Evolutionary conservation across 2,329 filamentous ascomycete genomes (phyloP).

Genomic region (Exophiala dermatitidis): DNA sequence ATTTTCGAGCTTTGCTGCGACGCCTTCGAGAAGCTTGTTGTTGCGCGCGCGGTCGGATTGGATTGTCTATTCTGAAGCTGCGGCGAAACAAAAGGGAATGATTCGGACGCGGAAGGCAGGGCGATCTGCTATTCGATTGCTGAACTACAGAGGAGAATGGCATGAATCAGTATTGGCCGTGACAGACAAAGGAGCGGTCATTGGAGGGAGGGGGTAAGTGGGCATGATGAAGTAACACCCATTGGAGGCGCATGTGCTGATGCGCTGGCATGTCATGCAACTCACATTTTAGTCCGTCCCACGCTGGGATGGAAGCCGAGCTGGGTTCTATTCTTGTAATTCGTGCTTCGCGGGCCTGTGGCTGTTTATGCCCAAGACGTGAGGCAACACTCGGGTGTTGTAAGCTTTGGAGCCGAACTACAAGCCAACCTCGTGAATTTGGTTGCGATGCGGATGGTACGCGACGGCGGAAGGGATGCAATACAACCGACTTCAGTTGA

Average conservation of each 20-base stretch:
- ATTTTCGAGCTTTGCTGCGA: slow-evolving; percentile 1
- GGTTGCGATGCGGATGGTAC: not conserved
- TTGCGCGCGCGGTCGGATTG: slow-evolving; percentile 17
- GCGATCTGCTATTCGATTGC: slow-evolving; percentile 24
- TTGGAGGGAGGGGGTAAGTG: slow-evolving; percentile 23
- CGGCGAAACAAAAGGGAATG: slow-evolving; percentile 16
- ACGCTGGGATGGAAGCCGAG: slow-evolving; percentile 12
- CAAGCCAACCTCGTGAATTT: not conserved
- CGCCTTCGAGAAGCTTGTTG: slow-evolving; percentile 21
- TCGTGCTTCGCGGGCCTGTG: not conserved
- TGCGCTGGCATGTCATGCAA: slow-evolving; percentile 26
- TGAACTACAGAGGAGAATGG: slow-evolving; percentile 17
- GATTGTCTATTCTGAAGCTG: slow-evolving; percentile 9
- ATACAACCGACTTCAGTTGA: not conserved
- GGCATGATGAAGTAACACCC: slow-evolving; percentile 19
- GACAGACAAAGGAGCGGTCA: slow-evolving; percentile 17
- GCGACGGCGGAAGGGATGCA: not conserved
- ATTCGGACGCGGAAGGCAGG: slow-evolving; percentile 22
- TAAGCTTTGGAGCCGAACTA: slow-evolving; percentile 1
- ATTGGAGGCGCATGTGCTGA: slow-evolving; percentile 25
- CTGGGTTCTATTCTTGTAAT: slow-evolving; percentile 24
- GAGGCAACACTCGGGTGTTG: slow-evolving; percentile 2
- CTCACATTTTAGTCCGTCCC: slow-evolving; percentile 25
- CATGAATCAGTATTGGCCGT: slow-evolving; percentile 25
- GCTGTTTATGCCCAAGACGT: slow-evolving; percentile 9